A percentile compares a stretch with the other conserved stretches of the same genome.
Conservation (phyloP, 768 basidiomycete genomes). For the Tylopilus subfusipes region DNA sequence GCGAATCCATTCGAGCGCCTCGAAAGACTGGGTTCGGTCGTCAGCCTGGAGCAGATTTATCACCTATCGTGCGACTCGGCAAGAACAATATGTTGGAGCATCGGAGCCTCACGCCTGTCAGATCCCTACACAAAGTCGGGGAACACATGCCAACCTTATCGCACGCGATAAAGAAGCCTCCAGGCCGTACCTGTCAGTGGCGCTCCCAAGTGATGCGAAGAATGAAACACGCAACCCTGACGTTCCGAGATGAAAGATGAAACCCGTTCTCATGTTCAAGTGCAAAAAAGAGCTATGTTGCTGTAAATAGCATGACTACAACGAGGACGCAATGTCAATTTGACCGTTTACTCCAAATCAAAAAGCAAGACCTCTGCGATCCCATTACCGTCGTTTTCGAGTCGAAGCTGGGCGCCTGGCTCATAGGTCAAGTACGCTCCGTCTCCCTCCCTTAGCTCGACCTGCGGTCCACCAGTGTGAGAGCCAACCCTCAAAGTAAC, state of each 20-base stretch:
- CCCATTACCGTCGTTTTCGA: slow-evolving; percentile 63
- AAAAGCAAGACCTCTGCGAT: slow-evolving; percentile 78
- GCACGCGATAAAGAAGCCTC: neutral
- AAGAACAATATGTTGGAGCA: too few species aligned
- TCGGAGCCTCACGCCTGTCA: neutral
- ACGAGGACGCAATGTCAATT: neutral
- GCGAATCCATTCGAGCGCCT: neutral
- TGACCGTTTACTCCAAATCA: slow-evolving; percentile 54
- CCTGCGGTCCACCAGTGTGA: slow-evolving; percentile 36
- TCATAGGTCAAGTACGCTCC: slow-evolving; percentile 69
- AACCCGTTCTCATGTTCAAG: neutral
- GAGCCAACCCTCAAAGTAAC: slow-evolving; percentile 53
- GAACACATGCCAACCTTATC: neutral
- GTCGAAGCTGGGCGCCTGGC: slow-evolving; percentile 30
- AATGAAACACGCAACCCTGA: neutral
- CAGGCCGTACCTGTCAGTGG: neutral
- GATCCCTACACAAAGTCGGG: neutral
- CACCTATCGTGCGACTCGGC: neutral
- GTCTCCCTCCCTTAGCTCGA: slow-evolving; percentile 80
- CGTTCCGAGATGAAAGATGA: slow-evolving; percentile 4
- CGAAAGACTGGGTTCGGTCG: neutral
- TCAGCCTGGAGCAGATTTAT: neutral
- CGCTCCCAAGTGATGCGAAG: neutral
- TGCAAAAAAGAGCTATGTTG: neutral
- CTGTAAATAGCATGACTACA: neutral